These are phyloP conservation scores for Combretum micranthum DNA, from an alignment of 345 rosid species.

Conservation along the genomic window DNA sequence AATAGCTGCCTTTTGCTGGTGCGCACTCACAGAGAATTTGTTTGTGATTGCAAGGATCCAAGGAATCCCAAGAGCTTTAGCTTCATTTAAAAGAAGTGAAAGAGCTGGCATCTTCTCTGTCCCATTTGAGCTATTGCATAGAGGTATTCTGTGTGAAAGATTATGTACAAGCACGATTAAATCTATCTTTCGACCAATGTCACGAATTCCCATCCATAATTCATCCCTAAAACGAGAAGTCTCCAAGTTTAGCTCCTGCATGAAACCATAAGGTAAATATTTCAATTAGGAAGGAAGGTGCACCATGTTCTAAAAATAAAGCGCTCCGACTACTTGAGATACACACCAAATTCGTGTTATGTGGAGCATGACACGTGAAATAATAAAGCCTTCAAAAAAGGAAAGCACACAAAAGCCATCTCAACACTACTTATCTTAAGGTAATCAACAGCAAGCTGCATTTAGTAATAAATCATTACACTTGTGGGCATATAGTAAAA, in stretches of 20 bases:
- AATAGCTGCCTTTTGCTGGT: slow-evolving; percentile 79
- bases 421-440: too few species aligned
- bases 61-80: slow-evolving; percentile 89
- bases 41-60: slow-evolving; percentile 95
- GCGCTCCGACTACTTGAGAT: too few species aligned
- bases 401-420: too few species aligned
- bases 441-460: too few species aligned
- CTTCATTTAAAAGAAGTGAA: slow-evolving; percentile 70
- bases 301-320: too few species aligned
- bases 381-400: too few species aligned
- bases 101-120: slow-evolving; percentile 69
- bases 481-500: too few species aligned
- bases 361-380: too few species aligned
- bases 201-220: slow-evolving; percentile 81
- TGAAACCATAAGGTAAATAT: neutral
- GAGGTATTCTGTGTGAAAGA: slow-evolving; percentile 83
- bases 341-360: too few species aligned
- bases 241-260: slow-evolving; percentile 67
- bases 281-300: neutral
- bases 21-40: slow-evolving; percentile 95
- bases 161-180: slow-evolving; percentile 88
- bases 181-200: slow-evolving; percentile 71
- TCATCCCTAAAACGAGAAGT: slow-evolving; percentile 80
- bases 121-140: slow-evolving; percentile 36
- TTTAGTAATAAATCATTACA: too few species aligned